Base-by-base conservation (phyloP, 352 stramenopile genomes). In the Hyaloperonospora brassicae region DNA sequence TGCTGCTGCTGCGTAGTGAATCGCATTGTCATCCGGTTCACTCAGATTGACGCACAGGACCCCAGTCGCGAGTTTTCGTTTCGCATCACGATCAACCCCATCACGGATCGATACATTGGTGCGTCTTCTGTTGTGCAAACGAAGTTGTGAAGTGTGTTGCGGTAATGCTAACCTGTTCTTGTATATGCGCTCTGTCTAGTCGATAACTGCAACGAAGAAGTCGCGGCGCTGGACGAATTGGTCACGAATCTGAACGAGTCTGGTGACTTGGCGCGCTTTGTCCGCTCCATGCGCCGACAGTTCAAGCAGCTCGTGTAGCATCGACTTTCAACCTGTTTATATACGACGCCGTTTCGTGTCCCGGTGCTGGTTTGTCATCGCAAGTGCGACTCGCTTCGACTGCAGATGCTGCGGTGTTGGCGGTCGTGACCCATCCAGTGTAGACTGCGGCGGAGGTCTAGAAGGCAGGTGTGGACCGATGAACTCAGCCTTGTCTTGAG, bases 211-310 rank as follows among this genome's bases (percentile, higher is more conserved):
- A 73, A 72, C 25, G 74, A 84, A 44, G 45, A 65, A 3, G 67
- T 93, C n/a, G 38, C 62, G 2, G 62, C 54, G 12, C 47, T 88
- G 21, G 64, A 70, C 14, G 52, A 70, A n/a, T 41, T 90, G 14
- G 68, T 87, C 49, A 63, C 68, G 21, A 57, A 77, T 46, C 76
- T 93, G 11, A 93, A 90, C 62, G 48, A 64, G 38, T 71, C 55
- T 13, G 73, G 76, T 31, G 76, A 93, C 59, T 73, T 93, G 44
- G 79, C 82, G 38, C 65, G 72, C 22, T 87, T 93, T 55, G 79
- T 93, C 23, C 79, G 78, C 39, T 73, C 74, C 34, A 93, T 93
- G 79, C 79, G 82, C 1, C 78, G 76, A 35, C 60, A 86, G 57
- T 92, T 89, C 55, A 87, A 87, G 59, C 66, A 77, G 57, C 52